Evolutionary conservation across 257 asterid genomes (phyloP), one percentile per base, ranked within the genome.

Genomic region (Prunella vulgaris): DNA sequence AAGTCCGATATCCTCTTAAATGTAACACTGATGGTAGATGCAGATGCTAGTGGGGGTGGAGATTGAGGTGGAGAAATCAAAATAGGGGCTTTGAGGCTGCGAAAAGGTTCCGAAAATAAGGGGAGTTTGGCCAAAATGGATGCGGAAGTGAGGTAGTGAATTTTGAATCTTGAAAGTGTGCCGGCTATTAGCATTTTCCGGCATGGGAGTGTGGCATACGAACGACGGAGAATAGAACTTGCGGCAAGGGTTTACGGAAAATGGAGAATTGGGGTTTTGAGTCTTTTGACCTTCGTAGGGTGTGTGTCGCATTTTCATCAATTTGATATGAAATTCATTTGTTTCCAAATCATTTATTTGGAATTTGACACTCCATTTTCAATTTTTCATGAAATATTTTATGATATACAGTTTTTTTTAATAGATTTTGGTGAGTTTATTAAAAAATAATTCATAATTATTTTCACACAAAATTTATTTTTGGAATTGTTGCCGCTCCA

Each of bases 151-250:
- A 76, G 15, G 13, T 74, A 42, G 5, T 60, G 70, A 2, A 74
- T 40, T 72, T 69, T 79, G 38, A 82, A 77, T 71, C 79, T 84
- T 32, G 75, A 62, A 42, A 77, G 3, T 18, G 57, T 38, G 81
- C 76, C 66, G 49, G 65, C 64, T 71, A 82, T 38, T 76, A 52
- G 80, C 86, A 83, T 85, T 64, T 67, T 68, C 51, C 53, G 44
- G 73, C 37, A 17, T 46, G 14, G 33, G 17, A 18, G 24, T 13
- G 24, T 48, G 25, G 7, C 3, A 7, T 7, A 1, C 15, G 54
- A 35, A 60, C 32, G 24, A 54, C 2, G 49, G 38, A 56, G 24
- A n/a, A 3, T 52, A 7, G 40, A 10, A 18, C 6, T 18, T 46
- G 14, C 8, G 76, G 63, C n/a, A 68, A 65, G 76, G 85, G 77